Conservation (phyloP, 768 basidiomycete genomes). For the Hericium erinaceus region DNA sequence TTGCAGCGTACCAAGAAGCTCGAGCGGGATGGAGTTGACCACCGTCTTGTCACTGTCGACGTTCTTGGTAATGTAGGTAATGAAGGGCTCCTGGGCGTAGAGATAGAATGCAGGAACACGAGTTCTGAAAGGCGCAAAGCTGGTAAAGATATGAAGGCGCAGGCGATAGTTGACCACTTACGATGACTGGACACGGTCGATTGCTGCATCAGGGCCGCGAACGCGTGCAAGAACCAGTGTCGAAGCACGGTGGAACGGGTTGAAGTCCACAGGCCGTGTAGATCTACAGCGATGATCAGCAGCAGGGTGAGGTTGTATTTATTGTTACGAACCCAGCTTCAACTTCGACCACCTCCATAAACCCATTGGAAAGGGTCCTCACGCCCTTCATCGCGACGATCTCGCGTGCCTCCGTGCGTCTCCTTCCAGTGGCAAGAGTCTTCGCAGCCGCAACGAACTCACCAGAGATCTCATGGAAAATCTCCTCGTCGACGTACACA, state of each 20-base stretch:
- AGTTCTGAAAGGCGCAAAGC: background rate
- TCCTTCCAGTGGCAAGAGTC: background rate
- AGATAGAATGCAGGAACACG: conserved; percentile 3
- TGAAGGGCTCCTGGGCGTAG: background rate
- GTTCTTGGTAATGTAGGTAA: background rate
- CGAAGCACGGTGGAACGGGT: background rate
- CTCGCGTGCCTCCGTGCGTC: background rate
- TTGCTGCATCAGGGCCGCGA: conserved; percentile 1
- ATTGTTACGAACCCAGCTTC: background rate
- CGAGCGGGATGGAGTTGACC: background rate
- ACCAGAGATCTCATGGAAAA: background rate
- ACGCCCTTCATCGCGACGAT: background rate
- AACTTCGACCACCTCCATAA: background rate
- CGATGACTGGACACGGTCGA: conserved; percentile 1
- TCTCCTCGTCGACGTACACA: background rate
- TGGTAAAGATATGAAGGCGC: background rate
- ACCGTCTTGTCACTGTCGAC: background rate
- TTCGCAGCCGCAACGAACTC: background rate
- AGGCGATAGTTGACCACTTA: background rate
- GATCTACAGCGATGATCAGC: background rate
- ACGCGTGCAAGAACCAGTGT: background rate
- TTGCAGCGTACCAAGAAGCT: background rate
- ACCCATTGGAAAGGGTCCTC: background rate
- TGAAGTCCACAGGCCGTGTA: too few species aligned
- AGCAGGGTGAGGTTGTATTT: background rate